Evolutionary conservation across 768 basidiomycete genomes (phyloP).

Genomic region (Hydnum rufescens): DNA sequence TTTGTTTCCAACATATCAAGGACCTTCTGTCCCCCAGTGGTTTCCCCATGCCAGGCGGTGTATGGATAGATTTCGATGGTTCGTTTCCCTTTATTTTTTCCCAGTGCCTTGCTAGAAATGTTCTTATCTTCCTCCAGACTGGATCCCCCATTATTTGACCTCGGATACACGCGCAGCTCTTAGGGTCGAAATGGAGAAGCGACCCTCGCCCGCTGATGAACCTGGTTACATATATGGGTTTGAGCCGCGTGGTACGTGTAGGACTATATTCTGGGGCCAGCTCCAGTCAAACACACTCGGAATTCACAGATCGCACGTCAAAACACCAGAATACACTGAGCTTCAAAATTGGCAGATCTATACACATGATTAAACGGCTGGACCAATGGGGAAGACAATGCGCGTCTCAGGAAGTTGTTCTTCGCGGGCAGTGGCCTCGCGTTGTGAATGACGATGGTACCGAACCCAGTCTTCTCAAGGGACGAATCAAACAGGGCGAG

Average conservation of each 20-base stretch:
- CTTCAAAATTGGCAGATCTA: slow-evolving; percentile 63
- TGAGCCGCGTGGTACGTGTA: slow-evolving; percentile 43
- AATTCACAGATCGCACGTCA: not conserved
- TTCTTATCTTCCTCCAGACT: slow-evolving; percentile 27
- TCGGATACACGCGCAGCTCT: slow-evolving; percentile 38
- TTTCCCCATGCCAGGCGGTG: slow-evolving; percentile 31
- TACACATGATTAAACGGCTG: slow-evolving; percentile 50
- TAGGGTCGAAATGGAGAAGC: slow-evolving; percentile 33
- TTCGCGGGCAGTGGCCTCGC: slow-evolving; percentile 58
- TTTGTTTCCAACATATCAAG: slow-evolving; percentile 32
- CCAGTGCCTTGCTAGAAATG: slow-evolving; percentile 9
- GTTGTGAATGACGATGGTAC: slow-evolving; percentile 23
- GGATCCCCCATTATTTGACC: slow-evolving; percentile 48
- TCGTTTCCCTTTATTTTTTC: slow-evolving; percentile 10
- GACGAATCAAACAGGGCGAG: slow-evolving; percentile 38
- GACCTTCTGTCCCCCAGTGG: slow-evolving; percentile 33
- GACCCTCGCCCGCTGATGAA: slow-evolving; percentile 30
- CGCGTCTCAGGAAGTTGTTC: slow-evolving; percentile 49
- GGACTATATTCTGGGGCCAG: not conserved
- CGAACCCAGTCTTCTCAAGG: slow-evolving; percentile 35
- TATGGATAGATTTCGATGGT: slow-evolving; percentile 43
- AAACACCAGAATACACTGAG: slow-evolving; percentile 26
- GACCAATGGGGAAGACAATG: slow-evolving; percentile 73
- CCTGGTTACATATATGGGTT: slow-evolving; percentile 68
- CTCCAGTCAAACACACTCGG: not conserved